Conservation (phyloP, 208 protist species). For the Angomonas ambiguus region DNA sequence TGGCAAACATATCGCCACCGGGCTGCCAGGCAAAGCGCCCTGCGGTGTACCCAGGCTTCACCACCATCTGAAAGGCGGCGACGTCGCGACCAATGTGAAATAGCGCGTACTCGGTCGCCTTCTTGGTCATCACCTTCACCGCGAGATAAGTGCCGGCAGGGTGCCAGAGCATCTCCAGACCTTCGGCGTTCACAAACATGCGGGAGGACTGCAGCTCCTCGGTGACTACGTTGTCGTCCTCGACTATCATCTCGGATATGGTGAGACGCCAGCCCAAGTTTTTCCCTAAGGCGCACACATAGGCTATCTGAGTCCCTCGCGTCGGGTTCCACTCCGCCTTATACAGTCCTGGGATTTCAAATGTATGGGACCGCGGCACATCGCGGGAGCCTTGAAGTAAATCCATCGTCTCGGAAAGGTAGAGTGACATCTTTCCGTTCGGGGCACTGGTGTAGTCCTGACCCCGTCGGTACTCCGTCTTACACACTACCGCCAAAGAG, state of each 20-base stretch:
- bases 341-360: slow-evolving; percentile 63
- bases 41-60: slow-evolving; percentile 65
- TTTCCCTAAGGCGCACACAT: slow-evolving; percentile 42
- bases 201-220: slow-evolving; percentile 72
- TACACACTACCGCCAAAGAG: slow-evolving; percentile 75
- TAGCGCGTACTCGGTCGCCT: slow-evolving; percentile 73
- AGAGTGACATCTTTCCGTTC: slow-evolving; percentile 51
- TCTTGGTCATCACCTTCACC: slow-evolving; percentile 62
- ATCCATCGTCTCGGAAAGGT: slow-evolving; percentile 70
- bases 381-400: slow-evolving; percentile 44
- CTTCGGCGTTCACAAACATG: slow-evolving; percentile 74
- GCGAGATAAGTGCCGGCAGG: slow-evolving; percentile 79
- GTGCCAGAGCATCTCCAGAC: slow-evolving; percentile 85
- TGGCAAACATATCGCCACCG: slow-evolving; percentile 73
- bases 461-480: slow-evolving; percentile 44
- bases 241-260: slow-evolving; percentile 65
- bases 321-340: slow-evolving; percentile 86
- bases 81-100: slow-evolving; percentile 67
- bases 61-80: slow-evolving; percentile 51
- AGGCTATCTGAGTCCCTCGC: slow-evolving; percentile 70
- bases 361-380: slow-evolving; percentile 43
- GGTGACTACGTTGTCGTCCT: slow-evolving; percentile 59
- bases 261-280: slow-evolving; percentile 76
- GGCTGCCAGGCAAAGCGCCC: slow-evolving; percentile 85
- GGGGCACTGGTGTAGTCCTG: slow-evolving; percentile 10